Evolutionary conservation across 805 yeast species (phyloP), one percentile per base, ranked within the genome.

Genomic region (Candida tammaniensis): DNA sequence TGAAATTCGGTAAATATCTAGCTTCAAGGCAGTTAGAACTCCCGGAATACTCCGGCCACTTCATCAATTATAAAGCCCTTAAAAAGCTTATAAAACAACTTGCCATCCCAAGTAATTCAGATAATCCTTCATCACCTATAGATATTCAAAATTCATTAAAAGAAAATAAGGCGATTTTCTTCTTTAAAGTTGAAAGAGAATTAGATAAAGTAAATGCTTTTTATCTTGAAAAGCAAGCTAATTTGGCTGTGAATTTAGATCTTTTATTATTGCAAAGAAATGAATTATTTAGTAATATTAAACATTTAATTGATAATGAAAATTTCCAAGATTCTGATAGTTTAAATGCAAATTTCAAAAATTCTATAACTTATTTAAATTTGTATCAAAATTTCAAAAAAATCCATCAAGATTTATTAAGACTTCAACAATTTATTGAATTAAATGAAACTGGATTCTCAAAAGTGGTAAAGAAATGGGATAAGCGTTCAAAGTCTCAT

Each of bases 391-490:
- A 91, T 12, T 84, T 89, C 57, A 86, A 82, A 56, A 81, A 93
- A 49, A 86, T 86, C 48, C 82, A 94, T 34, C 84, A 88, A 47
- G 98, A 93, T 58, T 65, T 93, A 43, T 85, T 84, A 43, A 73
- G 95, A 39, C 68, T 93, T 17, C 96, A 93, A 54, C 97, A 91
- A 57, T 93, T 86, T 61, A 87, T 93, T 24, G 97, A 89, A 58
- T 70, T 93, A 39, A 93, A 93, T 55, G 96, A 89, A 51, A 86
- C 95, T 0, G 98, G 98, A 10, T 93, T 93, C 59, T 81, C 94
- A 15, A 93, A 93, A 61, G 97, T 87, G 18, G 74, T 93, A 51
- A 93, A 93, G 58, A 93, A 93, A 64, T 93, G 98, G 98, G 98
- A 93, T 61, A 93, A 93, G 60, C 71, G 97, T 42, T 87, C 96